phyloP scores from a whole-genome alignment of 495 filamentous ascomycete species.

The Xylaria cubensis region DNA sequence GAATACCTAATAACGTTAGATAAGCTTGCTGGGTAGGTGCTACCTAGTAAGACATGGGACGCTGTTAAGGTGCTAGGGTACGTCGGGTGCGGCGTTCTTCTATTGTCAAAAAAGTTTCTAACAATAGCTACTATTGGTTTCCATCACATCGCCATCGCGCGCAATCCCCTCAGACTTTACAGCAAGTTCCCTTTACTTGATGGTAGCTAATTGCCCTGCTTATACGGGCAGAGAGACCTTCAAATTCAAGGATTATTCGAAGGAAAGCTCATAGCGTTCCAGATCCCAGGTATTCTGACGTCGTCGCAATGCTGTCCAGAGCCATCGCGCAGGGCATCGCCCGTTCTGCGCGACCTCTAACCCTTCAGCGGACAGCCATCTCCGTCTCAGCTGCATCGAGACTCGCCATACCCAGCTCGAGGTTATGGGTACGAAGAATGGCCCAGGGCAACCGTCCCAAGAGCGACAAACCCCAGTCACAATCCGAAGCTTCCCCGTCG shows the following conservation, averaged over 20 bases:
- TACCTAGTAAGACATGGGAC: neutral
- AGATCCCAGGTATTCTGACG: slow-evolving; percentile 20
- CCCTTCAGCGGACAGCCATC: slow-evolving; percentile 38
- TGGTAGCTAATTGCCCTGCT: neutral
- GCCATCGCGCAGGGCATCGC: slow-evolving; percentile 48
- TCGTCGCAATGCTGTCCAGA: slow-evolving; percentile 50
- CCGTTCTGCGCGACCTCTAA: slow-evolving; percentile 43
- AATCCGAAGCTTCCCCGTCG: slow-evolving; percentile 27
- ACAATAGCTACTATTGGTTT: slow-evolving; percentile 11
- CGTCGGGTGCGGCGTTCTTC: slow-evolving; percentile 1
- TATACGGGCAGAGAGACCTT: neutral
- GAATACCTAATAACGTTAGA: neutral
- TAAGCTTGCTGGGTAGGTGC: neutral
- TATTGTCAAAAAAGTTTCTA: slow-evolving; percentile 27
- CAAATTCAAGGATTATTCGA: neutral
- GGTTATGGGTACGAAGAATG: slow-evolving; percentile 51
- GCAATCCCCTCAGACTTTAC: slow-evolving; percentile 16
- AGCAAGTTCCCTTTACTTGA: neutral
- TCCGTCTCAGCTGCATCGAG: slow-evolving; percentile 29
- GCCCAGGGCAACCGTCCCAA: slow-evolving; percentile 42
- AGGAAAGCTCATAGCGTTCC: slow-evolving; percentile 7
- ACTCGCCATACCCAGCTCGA: slow-evolving; percentile 30
- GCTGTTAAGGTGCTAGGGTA: neutral
- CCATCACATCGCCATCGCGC: slow-evolving; percentile 21
- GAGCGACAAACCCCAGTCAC: slow-evolving; percentile 24